Percentiles rank a stretch among this genome's conserved stretches.
These are phyloP conservation scores for Hortiboletus campestris DNA, from an alignment of 768 basidiomycete species.

Conservation along the genomic window DNA sequence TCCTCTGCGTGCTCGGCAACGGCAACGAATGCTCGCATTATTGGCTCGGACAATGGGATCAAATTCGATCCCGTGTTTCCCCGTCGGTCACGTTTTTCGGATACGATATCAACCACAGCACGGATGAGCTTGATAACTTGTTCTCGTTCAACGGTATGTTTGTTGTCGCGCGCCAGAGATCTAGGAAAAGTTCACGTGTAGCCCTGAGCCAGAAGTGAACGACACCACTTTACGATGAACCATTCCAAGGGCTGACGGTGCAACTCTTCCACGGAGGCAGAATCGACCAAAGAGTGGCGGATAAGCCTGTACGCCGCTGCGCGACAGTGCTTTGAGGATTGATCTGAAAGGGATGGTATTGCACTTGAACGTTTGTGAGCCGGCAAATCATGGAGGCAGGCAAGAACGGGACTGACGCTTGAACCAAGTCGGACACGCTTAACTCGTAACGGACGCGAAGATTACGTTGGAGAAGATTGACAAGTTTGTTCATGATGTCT, in stretches of 20 bases:
- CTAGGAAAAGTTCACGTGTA: conserved; percentile 38
- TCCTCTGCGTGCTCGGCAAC: conserved; percentile 93
- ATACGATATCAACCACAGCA: conserved; percentile 73
- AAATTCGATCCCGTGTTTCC: conserved; percentile 39
- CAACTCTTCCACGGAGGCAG: conserved; percentile 64
- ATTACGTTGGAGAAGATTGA: conserved; percentile 63
- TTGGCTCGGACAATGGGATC: conserved; percentile 67
- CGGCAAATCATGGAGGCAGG: conserved; percentile 1
- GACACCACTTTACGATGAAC: conserved; percentile 82
- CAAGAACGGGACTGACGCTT: conserved; percentile 53
- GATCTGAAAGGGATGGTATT: conserved; percentile 77
- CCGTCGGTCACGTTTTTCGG: conserved; percentile 47
- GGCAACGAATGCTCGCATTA: conserved; percentile 88
- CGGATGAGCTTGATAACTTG: conserved; percentile 91
- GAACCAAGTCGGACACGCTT: conserved; percentile 64
- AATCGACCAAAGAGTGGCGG: conserved; percentile 73
- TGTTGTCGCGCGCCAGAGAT: conserved; percentile 81
- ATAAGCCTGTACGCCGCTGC: conserved; percentile 83
- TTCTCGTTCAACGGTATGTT: conserved; percentile 82
- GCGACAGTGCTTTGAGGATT: conserved; percentile 66
- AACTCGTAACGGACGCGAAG: conserved; percentile 77
- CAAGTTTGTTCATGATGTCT: conserved; percentile 63
- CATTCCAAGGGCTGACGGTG: conserved; percentile 72
- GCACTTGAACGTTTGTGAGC: conserved; percentile 49
- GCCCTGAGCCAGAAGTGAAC: not conserved